These are phyloP conservation scores for Eimeria praecox DNA, from an alignment of 169 alveolate species.

Conservation along the genomic window DNA sequence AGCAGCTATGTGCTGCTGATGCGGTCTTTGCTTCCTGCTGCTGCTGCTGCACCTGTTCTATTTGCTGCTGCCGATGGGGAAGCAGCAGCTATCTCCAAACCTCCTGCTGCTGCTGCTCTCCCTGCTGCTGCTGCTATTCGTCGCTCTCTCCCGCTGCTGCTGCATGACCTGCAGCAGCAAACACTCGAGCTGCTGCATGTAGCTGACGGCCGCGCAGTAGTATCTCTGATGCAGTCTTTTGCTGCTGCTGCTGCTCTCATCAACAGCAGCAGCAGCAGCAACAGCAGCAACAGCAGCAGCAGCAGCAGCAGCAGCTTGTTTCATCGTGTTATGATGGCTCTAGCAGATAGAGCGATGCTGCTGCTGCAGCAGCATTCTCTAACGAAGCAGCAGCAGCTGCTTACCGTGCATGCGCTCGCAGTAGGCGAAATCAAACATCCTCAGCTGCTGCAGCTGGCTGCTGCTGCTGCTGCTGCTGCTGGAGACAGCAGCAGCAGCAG, in stretches of 20 bases:
- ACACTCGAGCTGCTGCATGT: slow-evolving; percentile 35
- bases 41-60: slow-evolving; percentile 42
- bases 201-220: slow-evolving; percentile 1
- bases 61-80: not conserved
- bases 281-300: slow-evolving; percentile 15
- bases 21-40: slow-evolving; percentile 28
- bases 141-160: slow-evolving; percentile 61
- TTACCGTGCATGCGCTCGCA: slow-evolving; percentile 30
- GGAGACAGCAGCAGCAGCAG: not conserved
- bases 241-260: slow-evolving; percentile 42
- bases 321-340: not conserved
- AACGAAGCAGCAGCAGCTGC: slow-evolving; percentile 57
- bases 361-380: slow-evolving; percentile 9
- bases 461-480: slow-evolving; percentile 60
- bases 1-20: slow-evolving; percentile 66
- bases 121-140: slow-evolving; percentile 11
- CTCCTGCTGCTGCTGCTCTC: slow-evolving; percentile 46
- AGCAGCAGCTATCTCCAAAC: slow-evolving; percentile 7
- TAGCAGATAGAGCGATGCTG: slow-evolving; percentile 41
- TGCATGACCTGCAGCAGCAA: slow-evolving; percentile 46
- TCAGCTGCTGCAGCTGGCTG: slow-evolving; percentile 22
- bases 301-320: not conserved
- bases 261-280: slow-evolving; percentile 42
- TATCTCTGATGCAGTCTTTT: slow-evolving; percentile 35
- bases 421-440: not conserved